phyloP scores from a whole-genome alignment of 1,284 basidiomycete genomes.

The Cryptococcus wingfieldii region DNA sequence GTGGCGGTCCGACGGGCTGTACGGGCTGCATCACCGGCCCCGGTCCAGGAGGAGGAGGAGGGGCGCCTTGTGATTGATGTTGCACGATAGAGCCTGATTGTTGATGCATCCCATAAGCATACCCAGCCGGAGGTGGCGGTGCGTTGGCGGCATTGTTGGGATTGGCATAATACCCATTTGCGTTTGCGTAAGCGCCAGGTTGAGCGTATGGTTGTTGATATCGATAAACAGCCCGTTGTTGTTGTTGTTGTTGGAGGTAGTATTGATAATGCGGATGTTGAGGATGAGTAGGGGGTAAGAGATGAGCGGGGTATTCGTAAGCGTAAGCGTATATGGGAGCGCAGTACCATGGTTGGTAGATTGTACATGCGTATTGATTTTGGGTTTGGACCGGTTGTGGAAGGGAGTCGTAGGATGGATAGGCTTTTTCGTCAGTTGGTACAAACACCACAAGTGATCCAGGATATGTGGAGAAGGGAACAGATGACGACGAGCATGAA shows the following conservation, averaged over 20 bases:
- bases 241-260: too few species aligned
- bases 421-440: not conserved
- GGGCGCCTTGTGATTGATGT: too few species aligned
- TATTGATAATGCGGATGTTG: not conserved
- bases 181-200: not conserved
- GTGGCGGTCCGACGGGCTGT: not conserved
- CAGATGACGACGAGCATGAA: too few species aligned
- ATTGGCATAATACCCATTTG: not conserved
- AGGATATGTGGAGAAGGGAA: too few species aligned
- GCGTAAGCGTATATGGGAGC: constrained; percentile 9
- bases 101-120: not conserved
- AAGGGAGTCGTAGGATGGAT: not conserved
- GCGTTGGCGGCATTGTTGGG: not conserved
- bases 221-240: not conserved
- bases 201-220: constrained; percentile 1
- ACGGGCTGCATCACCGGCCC: not conserved
- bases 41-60: not conserved
- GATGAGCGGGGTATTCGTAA: not conserved
- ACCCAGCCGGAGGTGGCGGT: not conserved
- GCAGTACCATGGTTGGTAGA: constrained; percentile 12
- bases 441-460: not conserved
- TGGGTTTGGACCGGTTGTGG: not conserved
- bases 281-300: too few species aligned
- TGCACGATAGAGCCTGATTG: too few species aligned
- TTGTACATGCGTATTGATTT: constrained; percentile 3